Base-by-base conservation (phyloP, 2,329 filamentous ascomycete species). In the Nigrograna mackinnonii region DNA sequence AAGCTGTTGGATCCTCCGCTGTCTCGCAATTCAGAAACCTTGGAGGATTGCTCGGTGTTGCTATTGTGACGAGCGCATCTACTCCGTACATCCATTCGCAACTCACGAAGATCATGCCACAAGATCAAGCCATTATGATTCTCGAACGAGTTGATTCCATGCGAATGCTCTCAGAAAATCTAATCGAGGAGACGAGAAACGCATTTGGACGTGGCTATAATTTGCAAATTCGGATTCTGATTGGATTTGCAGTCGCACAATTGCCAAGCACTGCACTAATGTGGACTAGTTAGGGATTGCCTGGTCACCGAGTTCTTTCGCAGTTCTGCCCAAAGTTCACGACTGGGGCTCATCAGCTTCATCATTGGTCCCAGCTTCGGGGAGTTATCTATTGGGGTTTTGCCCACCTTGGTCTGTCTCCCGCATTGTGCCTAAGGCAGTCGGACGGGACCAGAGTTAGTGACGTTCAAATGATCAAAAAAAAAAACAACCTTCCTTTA, bases 21-120 rank as follows among this genome's bases (percentile, higher is more conserved):
- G 24, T 43, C 13, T 30, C 39, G 6, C 47, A 52, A 35, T 46
- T 52, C 32, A 22, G 49, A 16, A 39, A 31, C 3, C 34, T 52
- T 6, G 49, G 49, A 4, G 43, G 46, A 14, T 14, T 43, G 7
- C 26, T 52, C 14, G 46, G 33, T 4, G 19, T 52, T 13, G 28
- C 46, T 7, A 45, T 51, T 20, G 43, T 22, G 7, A 28, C 45
- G 11, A 17, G 19, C 5, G 33, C 47, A 3, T 20, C 44, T 5
- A 47, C 39, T 33, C 31, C 31, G 7, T 17, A 11, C 18, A 33
- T 33, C 7, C 31, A 17, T 7, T 9, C 7, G 7, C 7, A 11
- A 7, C 31, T 33, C 7, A 7, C 16, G 11, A 17, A 9, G 7
- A 33, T 17, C 7, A 17, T 33, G 7, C 7, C 7, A 9, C 31